These are phyloP conservation scores for Naganishia kalamii DNA, from an alignment of 768 basidiomycete species.

Conservation along the genomic window DNA sequence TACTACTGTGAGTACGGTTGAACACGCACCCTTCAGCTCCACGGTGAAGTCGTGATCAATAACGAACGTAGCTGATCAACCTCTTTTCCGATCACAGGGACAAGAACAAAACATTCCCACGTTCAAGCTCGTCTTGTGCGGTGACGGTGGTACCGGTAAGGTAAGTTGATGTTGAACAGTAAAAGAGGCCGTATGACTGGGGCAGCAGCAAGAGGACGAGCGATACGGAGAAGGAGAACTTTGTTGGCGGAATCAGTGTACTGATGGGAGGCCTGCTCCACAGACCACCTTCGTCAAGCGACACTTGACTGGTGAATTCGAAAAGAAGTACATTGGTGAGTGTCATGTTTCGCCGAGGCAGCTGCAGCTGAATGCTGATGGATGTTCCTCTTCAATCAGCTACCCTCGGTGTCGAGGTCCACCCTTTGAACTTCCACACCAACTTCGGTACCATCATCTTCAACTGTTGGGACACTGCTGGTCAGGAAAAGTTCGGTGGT, in stretches of 20 bases:
- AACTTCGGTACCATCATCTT: constrained; percentile 99
- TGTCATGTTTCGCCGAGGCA: background rate
- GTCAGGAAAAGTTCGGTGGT: constrained; percentile 99
- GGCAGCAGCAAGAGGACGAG: no score
- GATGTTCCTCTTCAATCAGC: constrained; percentile 53
- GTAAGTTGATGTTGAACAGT: background rate
- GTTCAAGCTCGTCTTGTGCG: constrained; percentile 72
- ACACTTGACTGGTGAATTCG: constrained; percentile 98
- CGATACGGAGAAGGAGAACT: no score
- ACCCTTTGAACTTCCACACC: constrained; percentile 90
- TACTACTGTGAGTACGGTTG: constrained; percentile 1
- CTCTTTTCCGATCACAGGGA: no score
- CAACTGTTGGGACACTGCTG: constrained; percentile 99
- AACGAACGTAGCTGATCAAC: background rate
- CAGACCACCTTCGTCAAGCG: constrained; percentile 98
- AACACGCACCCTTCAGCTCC: background rate
- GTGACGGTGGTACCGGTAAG: constrained; percentile 90
- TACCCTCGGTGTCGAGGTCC: constrained; percentile 98
- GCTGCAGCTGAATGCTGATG: background rate
- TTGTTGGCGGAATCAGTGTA: no score
- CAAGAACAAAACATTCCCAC: constrained; percentile 58
- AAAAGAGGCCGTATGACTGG: no score
- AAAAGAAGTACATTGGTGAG: constrained; percentile 99
- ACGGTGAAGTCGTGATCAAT: background rate
- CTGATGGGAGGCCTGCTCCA: background rate